Conservation (phyloP, 805 yeast genomes). For the Lipomyces yamanashiensis region DNA sequence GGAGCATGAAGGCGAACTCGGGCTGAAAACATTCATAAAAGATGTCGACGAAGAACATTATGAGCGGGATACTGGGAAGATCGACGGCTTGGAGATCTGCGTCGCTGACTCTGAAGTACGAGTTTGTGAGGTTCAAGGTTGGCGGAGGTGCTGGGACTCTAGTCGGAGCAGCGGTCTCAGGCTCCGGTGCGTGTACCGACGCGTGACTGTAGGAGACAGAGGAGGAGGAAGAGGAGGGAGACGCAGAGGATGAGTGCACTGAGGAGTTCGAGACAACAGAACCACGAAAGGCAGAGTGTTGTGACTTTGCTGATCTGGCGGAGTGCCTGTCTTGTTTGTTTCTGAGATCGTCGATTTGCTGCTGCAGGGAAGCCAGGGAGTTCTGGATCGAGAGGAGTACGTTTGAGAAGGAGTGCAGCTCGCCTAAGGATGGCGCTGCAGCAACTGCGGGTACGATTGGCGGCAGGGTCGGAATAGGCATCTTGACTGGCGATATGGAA, state of each 20-base stretch:
- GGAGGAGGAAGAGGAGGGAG: not conserved
- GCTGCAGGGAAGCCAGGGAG: constrained; percentile 26
- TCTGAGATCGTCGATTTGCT: constrained; percentile 24
- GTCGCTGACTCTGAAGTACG: constrained; percentile 6
- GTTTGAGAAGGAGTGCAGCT: constrained; percentile 1
- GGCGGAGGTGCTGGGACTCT: not conserved
- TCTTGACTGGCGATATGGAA: not conserved
- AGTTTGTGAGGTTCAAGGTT: not conserved
- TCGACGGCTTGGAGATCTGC: constrained; percentile 18
- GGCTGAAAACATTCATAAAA: constrained; percentile 33
- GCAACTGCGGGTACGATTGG: not conserved
- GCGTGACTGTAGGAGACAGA: not conserved
- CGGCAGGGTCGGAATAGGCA: not conserved
- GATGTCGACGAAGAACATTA: constrained; percentile 25
- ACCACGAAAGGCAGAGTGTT: not conserved
- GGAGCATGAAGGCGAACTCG: constrained; percentile 29
- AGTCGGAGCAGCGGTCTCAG: not conserved
- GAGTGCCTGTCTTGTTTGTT: not conserved
- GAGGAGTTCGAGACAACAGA: no score
- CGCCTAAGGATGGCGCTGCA: not conserved
- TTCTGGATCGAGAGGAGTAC: constrained; percentile 18
- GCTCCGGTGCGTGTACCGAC: not conserved
- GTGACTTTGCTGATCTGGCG: not conserved
- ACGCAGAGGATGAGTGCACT: not conserved
- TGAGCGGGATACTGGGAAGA: constrained; percentile 22